Evolutionary conservation across 495 filamentous ascomycete genomes (phyloP), one percentile per base, ranked within the genome.

Genomic region (Parachaetomium inaequale): DNA sequence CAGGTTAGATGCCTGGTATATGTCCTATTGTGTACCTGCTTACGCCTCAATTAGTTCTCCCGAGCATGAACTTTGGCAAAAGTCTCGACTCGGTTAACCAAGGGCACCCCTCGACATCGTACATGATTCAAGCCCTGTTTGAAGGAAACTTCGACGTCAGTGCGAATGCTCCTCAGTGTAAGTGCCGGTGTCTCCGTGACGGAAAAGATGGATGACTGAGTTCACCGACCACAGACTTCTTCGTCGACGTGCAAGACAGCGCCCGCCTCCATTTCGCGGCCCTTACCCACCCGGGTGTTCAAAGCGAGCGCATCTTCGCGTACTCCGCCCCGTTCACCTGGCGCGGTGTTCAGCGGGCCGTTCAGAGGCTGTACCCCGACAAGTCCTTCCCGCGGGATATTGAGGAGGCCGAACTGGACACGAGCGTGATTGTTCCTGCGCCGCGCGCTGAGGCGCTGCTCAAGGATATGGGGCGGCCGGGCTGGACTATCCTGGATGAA

Each of bases 191-290:
- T n/a, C n/a, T 53, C n/a, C 42, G 14, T 52, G 11, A 34, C 29
- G 46, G n/a, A 43, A 50, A 31, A 38, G 45, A 51, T 38, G 23
- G 29, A 21, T 2, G 6, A 19, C 42, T 14, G 10, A 40, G 38
- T 40, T 59, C 26, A 59, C 36, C 17, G 25, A 31, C 14, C n/a
- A 31, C 14, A 50, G 77, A 78, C 63, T 76, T 66, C 53, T 62
- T 49, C 25, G 71, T 85, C 46, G 71, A 85, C 62, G 79, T 84
- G 4, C 66, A 73, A 36, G 83, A 87, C 55, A 68, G 62, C 10
- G 82, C 81, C 0, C 70, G 69, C 0, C 64, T 85, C 2, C 77
- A 81, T 58, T 67, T 83, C 0, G 72, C 76, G 8, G 81, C 72
- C 2, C 64, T 83, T 19, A 70, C 81, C 6, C 67, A 78, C 36